Percentiles rank a stretch among this genome's conserved stretches.
These are phyloP conservation scores for Trichoderma hamatum DNA, from an alignment of 2,329 filamentous ascomycete species.

Conservation along the genomic window DNA sequence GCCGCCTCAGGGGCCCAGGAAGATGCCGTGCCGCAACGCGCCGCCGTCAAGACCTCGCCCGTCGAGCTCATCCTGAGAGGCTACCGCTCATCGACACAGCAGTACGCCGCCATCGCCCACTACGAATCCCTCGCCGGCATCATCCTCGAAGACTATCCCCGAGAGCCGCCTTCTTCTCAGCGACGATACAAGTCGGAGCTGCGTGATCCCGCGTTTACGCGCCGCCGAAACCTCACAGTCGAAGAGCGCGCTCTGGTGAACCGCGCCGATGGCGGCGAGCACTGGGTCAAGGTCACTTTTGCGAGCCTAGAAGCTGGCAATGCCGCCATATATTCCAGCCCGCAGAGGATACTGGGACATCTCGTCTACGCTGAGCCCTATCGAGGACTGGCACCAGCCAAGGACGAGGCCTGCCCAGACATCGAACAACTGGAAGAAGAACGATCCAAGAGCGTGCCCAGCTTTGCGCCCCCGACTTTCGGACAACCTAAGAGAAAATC, in stretches of 20 bases:
- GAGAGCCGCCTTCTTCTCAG: conserved; percentile 73
- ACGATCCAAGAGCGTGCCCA: conserved; percentile 45
- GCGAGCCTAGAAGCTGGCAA: conserved; percentile 74
- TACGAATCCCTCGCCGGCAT: conserved; percentile 84
- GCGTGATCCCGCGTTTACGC: conserved; percentile 70
- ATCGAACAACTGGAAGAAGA: conserved; percentile 45
- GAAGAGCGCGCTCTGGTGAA: conserved; percentile 80
- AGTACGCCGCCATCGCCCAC: conserved; percentile 87
- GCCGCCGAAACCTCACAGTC: conserved; percentile 64
- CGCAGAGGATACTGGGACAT: conserved; percentile 71
- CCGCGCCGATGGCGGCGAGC: conserved; percentile 77
- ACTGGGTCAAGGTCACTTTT: conserved; percentile 91
- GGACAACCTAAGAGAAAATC: conserved; percentile 37
- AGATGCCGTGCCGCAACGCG: conserved; percentile 45
- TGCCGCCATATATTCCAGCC: conserved; percentile 68
- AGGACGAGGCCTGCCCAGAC: conserved; percentile 66
- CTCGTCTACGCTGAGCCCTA: conserved; percentile 73
- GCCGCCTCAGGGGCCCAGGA: conserved; percentile 41
- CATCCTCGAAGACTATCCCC: conserved; percentile 92
- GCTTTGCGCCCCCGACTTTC: conserved; percentile 28
- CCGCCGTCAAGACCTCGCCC: conserved; percentile 47
- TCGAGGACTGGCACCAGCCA: conserved; percentile 63
- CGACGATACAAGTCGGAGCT: conserved; percentile 74
- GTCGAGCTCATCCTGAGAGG: conserved; percentile 85
- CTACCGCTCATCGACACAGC: conserved; percentile 64